Evolutionary conservation across 2,329 filamentous ascomycete species (phyloP).

Genomic region (Ophiosphaerella herpotricha): DNA sequence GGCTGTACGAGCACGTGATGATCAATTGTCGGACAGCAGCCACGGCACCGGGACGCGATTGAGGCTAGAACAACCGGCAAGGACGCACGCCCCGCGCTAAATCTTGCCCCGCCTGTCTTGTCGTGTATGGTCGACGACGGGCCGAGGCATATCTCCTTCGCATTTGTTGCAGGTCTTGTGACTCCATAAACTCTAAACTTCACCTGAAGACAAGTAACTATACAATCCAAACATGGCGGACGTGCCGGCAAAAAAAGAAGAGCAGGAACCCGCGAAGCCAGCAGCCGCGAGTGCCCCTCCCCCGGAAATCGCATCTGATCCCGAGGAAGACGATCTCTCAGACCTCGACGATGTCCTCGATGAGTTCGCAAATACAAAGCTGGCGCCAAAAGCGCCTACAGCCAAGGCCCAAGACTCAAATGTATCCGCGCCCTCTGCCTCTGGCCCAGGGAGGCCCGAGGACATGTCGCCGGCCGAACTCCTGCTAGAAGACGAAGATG

Average conservation of each 20-base stretch:
- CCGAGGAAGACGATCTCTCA: constrained; percentile 89
- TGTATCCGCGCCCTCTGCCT: constrained; percentile 32
- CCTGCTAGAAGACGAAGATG: constrained; percentile 57
- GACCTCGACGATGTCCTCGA: constrained; percentile 95
- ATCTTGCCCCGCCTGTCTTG: constrained; percentile 20
- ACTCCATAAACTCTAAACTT: background rate
- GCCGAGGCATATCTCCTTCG: constrained; percentile 23
- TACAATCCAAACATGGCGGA: constrained; percentile 21
- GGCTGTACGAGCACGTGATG: constrained; percentile 27
- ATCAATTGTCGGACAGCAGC: constrained; percentile 15
- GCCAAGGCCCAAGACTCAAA: constrained; percentile 43
- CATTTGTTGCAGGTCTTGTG: background rate
- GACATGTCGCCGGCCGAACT: constrained; percentile 36
- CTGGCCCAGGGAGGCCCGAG: constrained; percentile 46
- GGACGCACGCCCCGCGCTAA: constrained; percentile 22
- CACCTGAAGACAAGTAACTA: background rate
- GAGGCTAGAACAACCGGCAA: constrained; percentile 17
- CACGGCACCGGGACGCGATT: constrained; percentile 7
- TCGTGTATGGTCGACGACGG: constrained; percentile 17
- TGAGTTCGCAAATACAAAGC: constrained; percentile 75
- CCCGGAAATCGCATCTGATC: constrained; percentile 68
- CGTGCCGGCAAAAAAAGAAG: constrained; percentile 21
- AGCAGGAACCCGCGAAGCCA: constrained; percentile 13
- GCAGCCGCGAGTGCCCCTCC: constrained; percentile 21
- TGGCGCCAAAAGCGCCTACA: constrained; percentile 44